Percentiles rank a stretch among this genome's conserved stretches.
phyloP scores from a whole-genome alignment of 169 alveolate species.

The Cryptosporidium sp. region DNA sequence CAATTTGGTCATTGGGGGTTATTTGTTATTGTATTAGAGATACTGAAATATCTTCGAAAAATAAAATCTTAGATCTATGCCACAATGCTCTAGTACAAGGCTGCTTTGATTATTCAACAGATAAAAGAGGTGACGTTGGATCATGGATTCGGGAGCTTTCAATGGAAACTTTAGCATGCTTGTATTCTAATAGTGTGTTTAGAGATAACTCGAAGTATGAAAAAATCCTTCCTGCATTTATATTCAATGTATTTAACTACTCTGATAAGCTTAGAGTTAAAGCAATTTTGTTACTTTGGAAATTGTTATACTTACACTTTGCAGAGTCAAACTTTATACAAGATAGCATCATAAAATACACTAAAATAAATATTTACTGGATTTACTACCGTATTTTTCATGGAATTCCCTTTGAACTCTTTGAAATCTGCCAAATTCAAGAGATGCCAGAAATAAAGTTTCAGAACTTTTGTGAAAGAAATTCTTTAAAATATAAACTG shows the following conservation, averaged over 20 bases:
- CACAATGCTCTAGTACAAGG: constrained; percentile 7
- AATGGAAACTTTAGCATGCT: constrained; percentile 78
- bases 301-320: background rate
- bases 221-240: constrained; percentile 24
- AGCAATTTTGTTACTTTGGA: constrained; percentile 57
- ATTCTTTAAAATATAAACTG: background rate
- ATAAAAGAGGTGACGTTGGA: constrained; percentile 91
- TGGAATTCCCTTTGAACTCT: constrained; percentile 61
- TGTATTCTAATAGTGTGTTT: constrained; percentile 4
- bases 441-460: background rate
- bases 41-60: background rate
- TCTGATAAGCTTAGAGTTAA: constrained; percentile 64
- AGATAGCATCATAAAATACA: background rate
- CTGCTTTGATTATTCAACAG: constrained; percentile 83
- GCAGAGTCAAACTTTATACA: background rate
- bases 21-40: background rate
- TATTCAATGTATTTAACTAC: constrained; percentile 55
- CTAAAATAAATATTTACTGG: constrained; percentile 47
- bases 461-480: background rate
- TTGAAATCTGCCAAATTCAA: constrained; percentile 28
- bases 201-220: background rate
- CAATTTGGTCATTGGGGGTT: constrained; percentile 45
- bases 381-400: constrained; percentile 68
- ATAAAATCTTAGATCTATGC: background rate
- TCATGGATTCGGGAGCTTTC: constrained; percentile 90